A percentile compares a stretch with the other conserved stretches of the same genome.
Evolutionary conservation across 2,329 filamentous ascomycete genomes (phyloP).

Genomic region (Cercospora brassicicola): DNA sequence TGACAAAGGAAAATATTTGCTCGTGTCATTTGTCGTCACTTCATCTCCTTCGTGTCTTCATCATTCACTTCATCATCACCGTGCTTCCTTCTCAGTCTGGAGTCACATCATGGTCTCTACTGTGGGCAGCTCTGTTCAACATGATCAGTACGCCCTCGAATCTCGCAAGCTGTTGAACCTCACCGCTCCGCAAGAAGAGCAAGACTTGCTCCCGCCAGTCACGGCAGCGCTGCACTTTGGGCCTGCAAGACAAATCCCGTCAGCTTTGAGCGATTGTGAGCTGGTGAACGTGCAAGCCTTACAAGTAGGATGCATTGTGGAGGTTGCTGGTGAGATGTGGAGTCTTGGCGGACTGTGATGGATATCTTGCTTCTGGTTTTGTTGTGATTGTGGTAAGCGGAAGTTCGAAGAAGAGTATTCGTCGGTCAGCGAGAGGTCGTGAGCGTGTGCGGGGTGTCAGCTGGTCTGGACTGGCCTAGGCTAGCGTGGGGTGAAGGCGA

Average conservation of each 20-base stretch:
- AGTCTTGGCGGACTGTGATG: constrained; percentile 3
- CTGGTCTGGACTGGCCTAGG: background rate
- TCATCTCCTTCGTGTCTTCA: background rate
- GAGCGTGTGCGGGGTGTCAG: background rate
- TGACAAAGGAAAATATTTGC: background rate
- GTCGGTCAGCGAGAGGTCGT: background rate
- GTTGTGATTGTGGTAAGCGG: background rate
- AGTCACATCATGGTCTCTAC: constrained; percentile 13
- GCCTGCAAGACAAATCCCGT: constrained; percentile 20
- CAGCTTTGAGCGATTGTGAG: background rate
- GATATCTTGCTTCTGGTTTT: background rate
- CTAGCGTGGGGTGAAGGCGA: background rate
- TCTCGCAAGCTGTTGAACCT: no score
- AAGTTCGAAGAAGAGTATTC: background rate
- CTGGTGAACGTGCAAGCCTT: background rate
- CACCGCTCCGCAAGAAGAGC: constrained; percentile 38
- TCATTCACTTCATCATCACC: background rate
- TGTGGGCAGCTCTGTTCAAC: constrained; percentile 33
- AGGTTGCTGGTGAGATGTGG: background rate
- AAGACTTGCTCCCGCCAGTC: constrained; percentile 37
- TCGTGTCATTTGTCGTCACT: background rate
- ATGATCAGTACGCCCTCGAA: background rate
- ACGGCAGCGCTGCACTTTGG: constrained; percentile 37
- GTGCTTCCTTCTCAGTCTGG: no score
- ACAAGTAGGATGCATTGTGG: constrained; percentile 27